These are phyloP conservation scores for Trifolium repens DNA, from an alignment of 306 rosid genomes.

Conservation along the genomic window DNA sequence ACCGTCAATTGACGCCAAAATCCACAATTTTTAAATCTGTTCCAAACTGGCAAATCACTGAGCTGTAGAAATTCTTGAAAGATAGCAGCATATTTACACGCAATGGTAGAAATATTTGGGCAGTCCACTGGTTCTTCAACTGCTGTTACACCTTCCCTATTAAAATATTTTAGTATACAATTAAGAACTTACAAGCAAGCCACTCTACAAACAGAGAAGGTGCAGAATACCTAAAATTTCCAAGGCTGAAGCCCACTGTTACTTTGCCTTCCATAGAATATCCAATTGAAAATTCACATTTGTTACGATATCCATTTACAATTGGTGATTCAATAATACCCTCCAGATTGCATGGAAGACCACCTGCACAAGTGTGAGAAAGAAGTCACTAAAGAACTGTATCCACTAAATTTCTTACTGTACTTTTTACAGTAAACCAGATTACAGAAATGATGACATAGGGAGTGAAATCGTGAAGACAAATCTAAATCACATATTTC, in stretches of 20 bases:
- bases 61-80: conserved; percentile 88
- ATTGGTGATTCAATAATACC: conserved; percentile 88
- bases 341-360: conserved; percentile 87
- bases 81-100: conserved; percentile 77
- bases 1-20: conserved; percentile 98
- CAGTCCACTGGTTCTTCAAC: conserved; percentile 91
- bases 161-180: conserved; percentile 44
- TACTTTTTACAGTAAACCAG: conserved; percentile 19
- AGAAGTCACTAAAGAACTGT: conserved; percentile 14
- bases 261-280: conserved; percentile 75
- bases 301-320: conserved; percentile 89
- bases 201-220: conserved; percentile 38
- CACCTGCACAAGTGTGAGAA: conserved; percentile 61
- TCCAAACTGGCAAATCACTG: conserved; percentile 84
- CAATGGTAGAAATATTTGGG: conserved; percentile 80
- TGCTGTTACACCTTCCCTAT: conserved; percentile 98
- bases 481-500: conserved; percentile 21
- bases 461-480: conserved; percentile 22
- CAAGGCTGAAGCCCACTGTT: conserved; percentile 96
- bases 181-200: conserved; percentile 36
- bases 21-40: conserved; percentile 85
- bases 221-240: conserved; percentile 82
- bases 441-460: conserved; percentile 2
- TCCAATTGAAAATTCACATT: conserved; percentile 96
- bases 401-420: conserved; percentile 30